Conservation (phyloP, 2,329 filamentous ascomycete genomes). For the Fusarium chlamydosporum region DNA sequence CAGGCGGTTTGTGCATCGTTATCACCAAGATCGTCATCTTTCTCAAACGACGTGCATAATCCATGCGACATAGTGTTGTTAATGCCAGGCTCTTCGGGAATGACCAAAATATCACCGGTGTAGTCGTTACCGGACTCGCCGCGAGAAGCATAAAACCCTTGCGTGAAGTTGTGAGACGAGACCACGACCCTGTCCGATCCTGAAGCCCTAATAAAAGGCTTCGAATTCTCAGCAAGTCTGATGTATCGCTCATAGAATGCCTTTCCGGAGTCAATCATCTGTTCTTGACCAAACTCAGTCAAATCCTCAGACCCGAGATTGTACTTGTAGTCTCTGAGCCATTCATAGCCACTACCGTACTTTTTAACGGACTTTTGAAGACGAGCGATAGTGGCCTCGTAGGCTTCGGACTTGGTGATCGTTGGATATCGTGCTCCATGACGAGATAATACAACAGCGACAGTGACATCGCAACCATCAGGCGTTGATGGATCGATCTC, state of each 20-base stretch:
- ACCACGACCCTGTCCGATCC: slow-evolving; percentile 78
- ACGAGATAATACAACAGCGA: slow-evolving; percentile 84
- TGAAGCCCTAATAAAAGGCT: slow-evolving; percentile 80
- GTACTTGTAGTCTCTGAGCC: slow-evolving; percentile 80
- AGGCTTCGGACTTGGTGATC: slow-evolving; percentile 72
- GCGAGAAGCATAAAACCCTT: slow-evolving; percentile 74
- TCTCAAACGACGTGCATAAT: slow-evolving; percentile 78
- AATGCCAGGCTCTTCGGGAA: slow-evolving; percentile 74
- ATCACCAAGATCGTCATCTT: slow-evolving; percentile 66
- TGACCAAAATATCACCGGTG: slow-evolving; percentile 71
- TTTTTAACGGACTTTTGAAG: slow-evolving; percentile 71
- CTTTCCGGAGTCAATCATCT: slow-evolving; percentile 81
- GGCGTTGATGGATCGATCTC: slow-evolving; percentile 73
- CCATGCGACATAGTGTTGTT: slow-evolving; percentile 89
- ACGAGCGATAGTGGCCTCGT: slow-evolving; percentile 73
- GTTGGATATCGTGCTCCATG: slow-evolving; percentile 91
- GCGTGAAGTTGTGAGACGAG: slow-evolving; percentile 81
- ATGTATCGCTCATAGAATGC: slow-evolving; percentile 83
- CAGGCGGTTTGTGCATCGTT: slow-evolving; percentile 69
- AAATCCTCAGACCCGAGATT: slow-evolving; percentile 77
- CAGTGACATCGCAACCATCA: slow-evolving; percentile 78
- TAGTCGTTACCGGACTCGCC: slow-evolving; percentile 59
- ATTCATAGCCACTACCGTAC: slow-evolving; percentile 75
- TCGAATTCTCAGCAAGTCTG: slow-evolving; percentile 67
- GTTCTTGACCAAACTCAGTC: slow-evolving; percentile 74